Evolutionary conservation across 2,329 filamentous ascomycete genomes (phyloP).

Genomic region (Trichoderma brevicompactum): DNA sequence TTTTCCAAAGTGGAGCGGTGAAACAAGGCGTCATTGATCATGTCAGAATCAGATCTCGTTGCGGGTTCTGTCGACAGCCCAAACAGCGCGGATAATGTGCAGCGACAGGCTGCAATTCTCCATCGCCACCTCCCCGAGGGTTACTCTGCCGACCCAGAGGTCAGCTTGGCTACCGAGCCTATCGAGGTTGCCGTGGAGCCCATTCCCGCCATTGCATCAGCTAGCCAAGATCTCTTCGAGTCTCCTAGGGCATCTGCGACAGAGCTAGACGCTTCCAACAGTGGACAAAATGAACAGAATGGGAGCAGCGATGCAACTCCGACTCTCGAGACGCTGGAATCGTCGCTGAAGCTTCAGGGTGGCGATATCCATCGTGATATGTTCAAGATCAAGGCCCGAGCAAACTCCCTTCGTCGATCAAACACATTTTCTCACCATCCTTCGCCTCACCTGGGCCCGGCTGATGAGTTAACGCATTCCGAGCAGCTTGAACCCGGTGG

Average conservation of each 20-base stretch:
- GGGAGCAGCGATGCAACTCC: conserved; percentile 29
- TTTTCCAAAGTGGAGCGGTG: conserved; percentile 25
- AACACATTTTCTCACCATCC: conserved; percentile 67
- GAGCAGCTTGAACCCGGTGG: conserved; percentile 51
- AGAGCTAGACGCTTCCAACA: conserved; percentile 12
- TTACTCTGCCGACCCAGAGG: conserved; percentile 47
- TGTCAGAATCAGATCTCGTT: conserved; percentile 38
- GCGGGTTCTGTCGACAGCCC: conserved; percentile 36
- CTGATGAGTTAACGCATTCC: conserved; percentile 41
- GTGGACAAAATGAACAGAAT: conserved; percentile 9
- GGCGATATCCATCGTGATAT: conserved; percentile 80
- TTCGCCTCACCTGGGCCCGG: conserved; percentile 39
- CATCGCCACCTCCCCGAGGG: conserved; percentile 46
- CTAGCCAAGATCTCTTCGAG: conserved; percentile 28
- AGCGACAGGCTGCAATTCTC: conserved; percentile 44
- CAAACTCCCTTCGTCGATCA: conserved; percentile 57
- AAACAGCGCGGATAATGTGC: conserved; percentile 37
- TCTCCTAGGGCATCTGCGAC: conserved; percentile 30
- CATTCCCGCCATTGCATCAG: conserved; percentile 5
- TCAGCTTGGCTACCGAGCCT: conserved; percentile 37
- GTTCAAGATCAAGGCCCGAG: conserved; percentile 69
- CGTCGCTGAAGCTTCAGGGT: conserved; percentile 72
- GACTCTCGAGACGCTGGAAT: conserved; percentile 53
- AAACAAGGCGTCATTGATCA: conserved; percentile 23
- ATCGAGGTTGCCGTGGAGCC: conserved; percentile 26